Percentiles rank a stretch among this genome's conserved stretches.
Conservation (phyloP, 1,284 basidiomycete genomes). For the Meripilus lineatus region DNA sequence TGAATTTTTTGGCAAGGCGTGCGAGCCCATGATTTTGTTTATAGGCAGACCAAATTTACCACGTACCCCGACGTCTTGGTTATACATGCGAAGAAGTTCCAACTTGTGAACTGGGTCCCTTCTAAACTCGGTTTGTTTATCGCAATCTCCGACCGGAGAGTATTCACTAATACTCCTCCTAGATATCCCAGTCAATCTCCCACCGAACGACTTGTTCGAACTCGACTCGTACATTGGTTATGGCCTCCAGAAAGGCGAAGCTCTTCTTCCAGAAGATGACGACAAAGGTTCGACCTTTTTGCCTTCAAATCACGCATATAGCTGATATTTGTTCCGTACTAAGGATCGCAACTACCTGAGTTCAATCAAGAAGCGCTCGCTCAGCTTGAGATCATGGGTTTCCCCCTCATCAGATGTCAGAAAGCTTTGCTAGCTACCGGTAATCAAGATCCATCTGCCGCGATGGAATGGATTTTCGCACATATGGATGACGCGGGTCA, state of each 20-base stretch:
- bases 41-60: conserved; percentile 71
- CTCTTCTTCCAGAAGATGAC: conserved; percentile 60
- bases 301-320: no score
- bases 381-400: conserved; percentile 85
- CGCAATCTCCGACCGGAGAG: neutral
- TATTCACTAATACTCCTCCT: neutral
- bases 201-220: conserved; percentile 51
- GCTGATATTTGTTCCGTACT: no score
- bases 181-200: conserved; percentile 88
- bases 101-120: conserved; percentile 96
- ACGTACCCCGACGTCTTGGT: conserved; percentile 89
- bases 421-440: conserved; percentile 90
- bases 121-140: conserved; percentile 75
- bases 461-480: conserved; percentile 94
- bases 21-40: neutral
- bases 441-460: conserved; percentile 71
- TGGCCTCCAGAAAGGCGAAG: conserved; percentile 75
- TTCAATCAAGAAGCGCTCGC: conserved; percentile 74
- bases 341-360: conserved; percentile 43
- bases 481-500: conserved; percentile 93
- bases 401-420: conserved; percentile 77
- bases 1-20: neutral
- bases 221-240: conserved; percentile 71
- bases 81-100: conserved; percentile 92
- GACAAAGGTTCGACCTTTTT: conserved; percentile 23